Evolutionary conservation across 768 basidiomycete species (phyloP).

Genomic region (Pleurotus citrinopileatus): DNA sequence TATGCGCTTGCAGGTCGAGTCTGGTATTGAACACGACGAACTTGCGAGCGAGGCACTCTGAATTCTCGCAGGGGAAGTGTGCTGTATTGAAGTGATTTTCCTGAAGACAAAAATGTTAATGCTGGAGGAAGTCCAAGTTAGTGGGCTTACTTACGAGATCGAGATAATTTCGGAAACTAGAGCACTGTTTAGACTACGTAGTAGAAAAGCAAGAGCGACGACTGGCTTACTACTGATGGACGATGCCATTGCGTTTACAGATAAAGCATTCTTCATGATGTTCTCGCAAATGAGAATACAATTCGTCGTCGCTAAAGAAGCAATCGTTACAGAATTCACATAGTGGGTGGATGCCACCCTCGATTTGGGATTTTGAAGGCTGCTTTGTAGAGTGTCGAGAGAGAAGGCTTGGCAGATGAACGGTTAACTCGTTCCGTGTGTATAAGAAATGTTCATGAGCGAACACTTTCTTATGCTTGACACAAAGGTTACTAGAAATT

Average conservation of each 20-base stretch:
- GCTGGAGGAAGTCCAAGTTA: background rate
- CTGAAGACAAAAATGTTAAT: constrained; percentile 28
- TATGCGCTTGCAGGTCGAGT: constrained; percentile 89
- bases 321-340: constrained; percentile 93
- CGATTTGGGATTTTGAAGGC: constrained; percentile 51
- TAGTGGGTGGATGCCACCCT: constrained; percentile 72
- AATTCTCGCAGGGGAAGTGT: constrained; percentile 77
- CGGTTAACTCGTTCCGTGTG: constrained; percentile 50
- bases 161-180: constrained; percentile 78
- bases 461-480: constrained; percentile 90
- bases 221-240: constrained; percentile 79
- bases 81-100: constrained; percentile 73
- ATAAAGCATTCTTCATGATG: constrained; percentile 95
- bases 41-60: constrained; percentile 77
- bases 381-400: constrained; percentile 28
- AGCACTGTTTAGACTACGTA: background rate
- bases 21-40: constrained; percentile 91
- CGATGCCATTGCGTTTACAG: constrained; percentile 78
- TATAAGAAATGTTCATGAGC: constrained; percentile 93
- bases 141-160: constrained; percentile 49
- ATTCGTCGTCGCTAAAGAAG: constrained; percentile 89
- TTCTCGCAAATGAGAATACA: constrained; percentile 93
- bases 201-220: constrained; percentile 1
- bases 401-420: constrained; percentile 76
- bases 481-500: constrained; percentile 74